Evolutionary conservation across 257 asterid species (phyloP).

Genomic region (Linderniella brevidens): DNA sequence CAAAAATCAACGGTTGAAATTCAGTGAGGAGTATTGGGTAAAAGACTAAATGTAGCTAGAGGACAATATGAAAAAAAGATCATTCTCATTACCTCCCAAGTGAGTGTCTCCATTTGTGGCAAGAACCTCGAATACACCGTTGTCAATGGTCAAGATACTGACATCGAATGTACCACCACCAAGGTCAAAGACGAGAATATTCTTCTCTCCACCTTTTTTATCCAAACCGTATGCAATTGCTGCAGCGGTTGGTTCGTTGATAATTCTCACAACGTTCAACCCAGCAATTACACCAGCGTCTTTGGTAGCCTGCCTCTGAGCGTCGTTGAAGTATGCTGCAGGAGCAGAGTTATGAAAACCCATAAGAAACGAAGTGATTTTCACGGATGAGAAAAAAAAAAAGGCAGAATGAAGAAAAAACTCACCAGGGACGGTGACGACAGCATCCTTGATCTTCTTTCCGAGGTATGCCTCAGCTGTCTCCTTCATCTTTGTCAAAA

Average conservation of each 20-base stretch:
- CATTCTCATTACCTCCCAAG: conserved; percentile 30
- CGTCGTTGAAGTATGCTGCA: conserved; percentile 36
- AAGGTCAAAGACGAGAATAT: conserved; percentile 36
- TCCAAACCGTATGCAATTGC: conserved; percentile 39
- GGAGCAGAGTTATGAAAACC: not conserved
- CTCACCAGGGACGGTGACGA: conserved; percentile 33
- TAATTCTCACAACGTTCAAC: conserved; percentile 25
- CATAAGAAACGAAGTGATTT: not conserved
- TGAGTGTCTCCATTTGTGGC: conserved; percentile 36
- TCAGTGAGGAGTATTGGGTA: too few relatives aligned
- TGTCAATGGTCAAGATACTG: conserved; percentile 27
- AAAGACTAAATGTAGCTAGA: too few relatives aligned
- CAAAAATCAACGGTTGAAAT: too few relatives aligned
- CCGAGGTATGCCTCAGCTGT: conserved; percentile 38
- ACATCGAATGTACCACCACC: conserved; percentile 15
- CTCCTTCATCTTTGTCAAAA: conserved; percentile 18
- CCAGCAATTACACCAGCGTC: conserved; percentile 33
- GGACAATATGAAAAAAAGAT: not conserved
- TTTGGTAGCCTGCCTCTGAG: conserved; percentile 41
- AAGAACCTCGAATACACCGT: conserved; percentile 37
- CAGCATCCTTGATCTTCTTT: conserved; percentile 27
- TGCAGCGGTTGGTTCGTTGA: conserved; percentile 39
- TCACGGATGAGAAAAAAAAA: not conserved
- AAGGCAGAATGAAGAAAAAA: not conserved
- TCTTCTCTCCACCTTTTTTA: conserved; percentile 31